Evolutionary conservation across 2,329 filamentous ascomycete species (phyloP).

Genomic region (Monosporascus ibericus): DNA sequence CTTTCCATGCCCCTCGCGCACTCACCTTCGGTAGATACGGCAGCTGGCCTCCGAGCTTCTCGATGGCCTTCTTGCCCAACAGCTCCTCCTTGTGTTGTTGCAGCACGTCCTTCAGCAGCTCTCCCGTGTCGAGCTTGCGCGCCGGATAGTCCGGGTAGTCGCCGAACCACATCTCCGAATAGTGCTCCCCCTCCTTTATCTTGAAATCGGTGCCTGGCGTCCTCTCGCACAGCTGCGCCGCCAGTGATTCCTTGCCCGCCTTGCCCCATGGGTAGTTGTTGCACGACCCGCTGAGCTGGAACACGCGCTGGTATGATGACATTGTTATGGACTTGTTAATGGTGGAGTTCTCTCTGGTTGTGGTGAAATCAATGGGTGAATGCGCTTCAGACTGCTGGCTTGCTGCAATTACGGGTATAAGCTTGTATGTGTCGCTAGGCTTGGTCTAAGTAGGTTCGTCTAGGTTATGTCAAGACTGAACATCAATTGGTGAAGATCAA

Average conservation of each 20-base stretch:
- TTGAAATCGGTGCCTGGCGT: slow-evolving; percentile 58
- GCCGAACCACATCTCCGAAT: slow-evolving; percentile 69
- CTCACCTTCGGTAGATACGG: slow-evolving; percentile 65
- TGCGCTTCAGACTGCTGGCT: too few relatives aligned
- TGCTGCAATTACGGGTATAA: too few relatives aligned
- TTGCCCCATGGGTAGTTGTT: slow-evolving; percentile 69
- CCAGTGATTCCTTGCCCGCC: slow-evolving; percentile 57
- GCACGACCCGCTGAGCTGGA: slow-evolving; percentile 40
- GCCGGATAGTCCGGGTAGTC: slow-evolving; percentile 68
- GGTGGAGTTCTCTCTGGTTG: background rate
- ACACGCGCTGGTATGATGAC: slow-evolving; percentile 25
- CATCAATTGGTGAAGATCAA: too few relatives aligned
- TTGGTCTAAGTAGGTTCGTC: too few relatives aligned
- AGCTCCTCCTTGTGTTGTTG: slow-evolving; percentile 55
- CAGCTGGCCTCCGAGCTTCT: slow-evolving; percentile 58
- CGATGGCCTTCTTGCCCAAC: slow-evolving; percentile 54
- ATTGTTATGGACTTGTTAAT: slow-evolving; percentile 6
- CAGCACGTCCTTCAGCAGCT: slow-evolving; percentile 59
- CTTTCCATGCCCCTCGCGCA: too few relatives aligned
- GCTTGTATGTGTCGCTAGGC: too few relatives aligned
- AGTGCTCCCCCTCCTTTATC: slow-evolving; percentile 57
- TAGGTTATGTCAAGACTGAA: too few relatives aligned
- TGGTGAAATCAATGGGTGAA: background rate
- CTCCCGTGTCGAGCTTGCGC: slow-evolving; percentile 53
- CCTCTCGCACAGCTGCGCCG: slow-evolving; percentile 58